Evolutionary conservation across 345 rosid genomes (phyloP).

Genomic region (Balakata baccata): DNA sequence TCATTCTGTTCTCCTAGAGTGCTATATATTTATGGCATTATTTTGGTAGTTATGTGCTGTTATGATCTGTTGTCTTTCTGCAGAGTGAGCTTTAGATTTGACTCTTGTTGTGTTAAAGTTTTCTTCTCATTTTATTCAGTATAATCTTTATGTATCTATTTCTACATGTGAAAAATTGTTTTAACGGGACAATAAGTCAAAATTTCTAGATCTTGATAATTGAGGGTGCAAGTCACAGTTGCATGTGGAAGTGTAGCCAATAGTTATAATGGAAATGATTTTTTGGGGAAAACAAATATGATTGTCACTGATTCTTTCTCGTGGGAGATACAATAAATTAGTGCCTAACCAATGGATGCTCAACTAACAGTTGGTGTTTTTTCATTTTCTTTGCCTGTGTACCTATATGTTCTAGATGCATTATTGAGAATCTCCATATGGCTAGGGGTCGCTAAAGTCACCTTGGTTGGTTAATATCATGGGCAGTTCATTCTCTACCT

Average conservation of each 20-base stretch:
- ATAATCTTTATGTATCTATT: not conserved
- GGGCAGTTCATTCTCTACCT: not conserved
- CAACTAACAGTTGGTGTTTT: not conserved
- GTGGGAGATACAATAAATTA: not conserved
- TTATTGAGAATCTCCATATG: not conserved
- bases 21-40: not conserved
- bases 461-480: not conserved
- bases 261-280: not conserved
- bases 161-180: not conserved
- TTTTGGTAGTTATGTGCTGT: not conserved
- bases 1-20: slow-evolving; percentile 10
- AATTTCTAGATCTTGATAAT: not conserved
- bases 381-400: not conserved
- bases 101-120: not conserved
- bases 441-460: not conserved
- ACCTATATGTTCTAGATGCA: not conserved
- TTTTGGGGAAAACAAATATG: not conserved
- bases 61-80: not conserved
- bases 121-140: not conserved
- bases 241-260: not conserved
- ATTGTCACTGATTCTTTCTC: not conserved
- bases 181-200: not conserved
- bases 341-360: not conserved
- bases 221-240: not conserved
- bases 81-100: not conserved